Evolutionary conservation across 208 protist genomes (phyloP), one percentile per base, ranked within the genome.

Genomic region (Trypanosomatidae sp.): DNA sequence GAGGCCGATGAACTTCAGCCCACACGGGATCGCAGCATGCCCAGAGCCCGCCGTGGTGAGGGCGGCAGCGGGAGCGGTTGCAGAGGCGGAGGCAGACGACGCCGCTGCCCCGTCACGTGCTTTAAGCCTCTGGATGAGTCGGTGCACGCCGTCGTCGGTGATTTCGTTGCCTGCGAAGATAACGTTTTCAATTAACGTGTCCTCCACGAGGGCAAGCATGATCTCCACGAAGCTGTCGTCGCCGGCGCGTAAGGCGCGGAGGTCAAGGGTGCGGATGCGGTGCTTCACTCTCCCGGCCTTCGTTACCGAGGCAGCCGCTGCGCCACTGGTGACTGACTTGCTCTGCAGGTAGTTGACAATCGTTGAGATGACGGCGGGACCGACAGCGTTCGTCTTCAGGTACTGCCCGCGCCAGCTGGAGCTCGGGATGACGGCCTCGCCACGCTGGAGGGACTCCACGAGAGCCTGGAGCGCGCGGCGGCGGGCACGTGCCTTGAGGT

Each of bases 171-270:
- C 77, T 30, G 79, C 69, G 8, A 94, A 71, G 9, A 85, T 70
- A 0, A 87, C 77, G 47, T 79, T 77, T 41, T 81, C 58, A 0
- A 94, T 50, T 8, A 76, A n/a, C 2, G 68, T 76, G 72, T 94
- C 84, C 4, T 60, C 69, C 12, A 83, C 44, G 6, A 94, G 72
- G 0, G 79, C 66, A 9, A 62, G 73, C 49, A 74, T 75, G 33
- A 94, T 81, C 28, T 78, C 77, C 9, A 82, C 69, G 58, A 94
- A 76, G 28, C 84, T 85, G 44, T 89, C 80, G 64, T 94, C 85
- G 50, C 77, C 80, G n/a, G 86, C 86, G 22, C 68, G 74, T 58
- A 94, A 55, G 17, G 78, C 79, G 46, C 86, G 79, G 22, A 94
- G 72, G 73, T 94, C 89, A 6, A 94, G 77, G 15, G 85, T 88